Base-by-base conservation (phyloP, 2,329 filamentous ascomycete genomes). In the Phialophora expanda region DNA sequence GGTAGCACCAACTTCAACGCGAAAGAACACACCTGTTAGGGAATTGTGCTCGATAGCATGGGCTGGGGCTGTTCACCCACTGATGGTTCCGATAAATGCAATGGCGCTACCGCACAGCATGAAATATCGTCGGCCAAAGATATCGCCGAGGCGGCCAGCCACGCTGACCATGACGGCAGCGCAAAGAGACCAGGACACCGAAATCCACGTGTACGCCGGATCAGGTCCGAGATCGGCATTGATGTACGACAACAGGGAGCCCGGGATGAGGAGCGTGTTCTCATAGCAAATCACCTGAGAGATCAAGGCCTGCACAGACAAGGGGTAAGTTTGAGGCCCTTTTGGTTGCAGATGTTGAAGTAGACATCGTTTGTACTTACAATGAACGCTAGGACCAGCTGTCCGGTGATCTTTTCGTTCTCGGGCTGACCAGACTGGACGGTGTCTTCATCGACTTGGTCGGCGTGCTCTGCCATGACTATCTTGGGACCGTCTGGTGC, bases 61-160 rank as follows among this genome's bases (percentile, higher is more conserved):
- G n/a, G n/a, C n/a, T n/a, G 7, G 38, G 7, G 7, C 11, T n/a
- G 38, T 44, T 7, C 6, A n/a, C 38, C 3, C 38, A 44, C 38
- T 32, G 24, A 80, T 76, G 61, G 73, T 72, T 3, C 79, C 78
- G 53, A 81, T 68, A 30, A 80, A 71, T 7, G 73, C 75, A 1
- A 81, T 66, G n/a, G 69, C n/a, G 9, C 68, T 68, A 30, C 76
- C 28, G 75, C 64, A 62, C 75, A 75, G 62, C 28, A 78, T 68
- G 62, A 78, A 75, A 56, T 73, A 77, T 62, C 76, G 71, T 7
- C 77, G 73, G 28, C 77, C 76, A 61, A 78, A 77, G 22, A 78
- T 75, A 61, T 78, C 76, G 30, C 69, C 68, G 14, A 78, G 70
- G n/a, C 76, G 74, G 6, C 77, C 77, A 17, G 76, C 73, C 26